phyloP scores from a whole-genome alignment of 1,284 basidiomycete genomes.

The Ustilago tritici region DNA sequence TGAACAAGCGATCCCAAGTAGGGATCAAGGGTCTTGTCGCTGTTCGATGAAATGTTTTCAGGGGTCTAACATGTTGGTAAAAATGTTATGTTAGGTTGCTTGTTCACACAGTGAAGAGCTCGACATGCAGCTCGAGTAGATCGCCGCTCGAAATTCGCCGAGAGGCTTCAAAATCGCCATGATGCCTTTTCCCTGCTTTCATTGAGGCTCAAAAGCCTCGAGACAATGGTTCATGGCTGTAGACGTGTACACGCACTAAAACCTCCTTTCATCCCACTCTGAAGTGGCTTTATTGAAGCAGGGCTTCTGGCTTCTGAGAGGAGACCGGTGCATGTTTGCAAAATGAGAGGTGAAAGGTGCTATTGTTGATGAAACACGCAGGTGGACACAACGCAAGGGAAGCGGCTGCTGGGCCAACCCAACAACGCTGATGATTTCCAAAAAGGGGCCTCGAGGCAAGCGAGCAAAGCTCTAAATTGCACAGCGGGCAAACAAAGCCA shows the following conservation, averaged over 20 bases:
- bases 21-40: constrained; percentile 1
- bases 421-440: not conserved
- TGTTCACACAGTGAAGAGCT: no score
- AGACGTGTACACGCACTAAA: not conserved
- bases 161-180: no score
- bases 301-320: not conserved
- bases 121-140: no score
- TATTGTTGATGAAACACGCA: not conserved
- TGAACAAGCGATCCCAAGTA: not conserved
- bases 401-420: not conserved
- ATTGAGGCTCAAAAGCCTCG: not conserved
- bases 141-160: no score
- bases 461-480: not conserved
- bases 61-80: not conserved
- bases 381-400: not conserved
- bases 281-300: not conserved
- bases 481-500: not conserved
- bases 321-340: constrained; percentile 1
- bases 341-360: constrained; percentile 1
- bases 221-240: no score
- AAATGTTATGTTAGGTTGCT: no score
- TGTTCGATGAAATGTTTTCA: not conserved
- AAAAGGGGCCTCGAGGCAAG: not conserved
- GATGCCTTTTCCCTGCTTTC: not conserved
- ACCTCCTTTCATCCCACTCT: not conserved